These are phyloP conservation scores for Irpex rosettiformis DNA, from an alignment of 1,284 basidiomycete genomes.

Conservation along the genomic window DNA sequence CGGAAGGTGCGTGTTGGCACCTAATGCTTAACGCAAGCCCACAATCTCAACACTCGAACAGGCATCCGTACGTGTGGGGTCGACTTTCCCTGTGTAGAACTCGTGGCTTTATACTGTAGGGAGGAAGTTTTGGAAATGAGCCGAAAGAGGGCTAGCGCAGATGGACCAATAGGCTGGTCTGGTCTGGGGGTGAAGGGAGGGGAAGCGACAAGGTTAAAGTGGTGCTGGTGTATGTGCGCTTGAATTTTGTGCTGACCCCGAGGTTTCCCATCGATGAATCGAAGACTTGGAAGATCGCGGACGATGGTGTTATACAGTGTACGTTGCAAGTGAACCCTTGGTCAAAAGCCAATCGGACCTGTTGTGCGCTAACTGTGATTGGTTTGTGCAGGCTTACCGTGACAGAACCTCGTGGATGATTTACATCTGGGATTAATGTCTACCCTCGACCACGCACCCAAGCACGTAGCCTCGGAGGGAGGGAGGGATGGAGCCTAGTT, in stretches of 20 bases:
- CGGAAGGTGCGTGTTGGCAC: background rate
- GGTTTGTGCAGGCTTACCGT: background rate
- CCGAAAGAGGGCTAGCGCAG: background rate
- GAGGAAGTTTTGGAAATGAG: background rate
- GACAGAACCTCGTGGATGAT: background rate
- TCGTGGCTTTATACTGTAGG: background rate
- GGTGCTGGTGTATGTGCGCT: too few species aligned
- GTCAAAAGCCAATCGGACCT: background rate
- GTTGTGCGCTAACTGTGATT: background rate
- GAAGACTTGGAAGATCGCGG: background rate
- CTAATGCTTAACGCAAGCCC: background rate
- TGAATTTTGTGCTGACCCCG: background rate
- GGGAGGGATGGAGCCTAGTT: background rate
- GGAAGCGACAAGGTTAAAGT: too few species aligned
- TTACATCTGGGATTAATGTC: background rate
- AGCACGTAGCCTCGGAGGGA: background rate
- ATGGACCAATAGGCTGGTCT: background rate
- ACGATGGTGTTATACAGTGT: background rate
- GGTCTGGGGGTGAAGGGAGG: background rate
- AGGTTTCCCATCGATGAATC: background rate
- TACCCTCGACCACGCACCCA: background rate
- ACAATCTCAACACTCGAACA: background rate
- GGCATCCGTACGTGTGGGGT: conserved; percentile 1
- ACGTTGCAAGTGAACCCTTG: background rate
- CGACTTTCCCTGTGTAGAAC: background rate